Evolutionary conservation across 805 yeast species (phyloP), one percentile per base, ranked within the genome.

Genomic region (Saccharomycopsis babjevae): DNA sequence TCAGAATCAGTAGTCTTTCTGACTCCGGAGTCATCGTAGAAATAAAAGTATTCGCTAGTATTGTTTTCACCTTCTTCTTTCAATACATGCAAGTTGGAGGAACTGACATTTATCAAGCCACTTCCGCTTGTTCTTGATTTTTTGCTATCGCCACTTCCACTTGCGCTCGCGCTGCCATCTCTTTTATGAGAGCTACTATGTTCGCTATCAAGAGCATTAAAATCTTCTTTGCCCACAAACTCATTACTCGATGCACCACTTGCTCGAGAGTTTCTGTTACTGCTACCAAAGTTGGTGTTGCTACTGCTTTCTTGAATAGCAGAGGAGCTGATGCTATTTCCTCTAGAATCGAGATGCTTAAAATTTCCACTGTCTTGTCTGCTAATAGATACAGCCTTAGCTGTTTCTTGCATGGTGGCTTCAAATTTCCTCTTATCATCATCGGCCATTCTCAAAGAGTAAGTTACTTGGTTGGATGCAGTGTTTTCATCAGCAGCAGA

Each of bases 401-500:
- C 39, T 25, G 25, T 42, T 30, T 40, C 36, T 42, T 39, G 38
- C 42, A 40, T 56, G 5, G 22, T 36, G 11, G 54, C 16, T 18
- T 57, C 60, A 16, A 30, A 46, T 43, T 74, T 73, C 32, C 78
- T 68, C 43, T 71, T 71, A 36, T 74, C 74, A 63, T 85, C 88
- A 43, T 86, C 88, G 2, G 88, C 90, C 50, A 90, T 76, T 68
- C 90, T 80, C 43, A 91, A 89, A 4, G 89, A 86, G 68, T 90
- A 79, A 56, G 91, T 79, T 69, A 89, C 93, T 57, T 86, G 89
- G 0, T 97, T 89, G 38, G 92, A 84, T 39, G 92, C 92, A 0
- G 97, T 90, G 16, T 22, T 20, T 11, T 22, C n/a, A 25, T 46
- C n/a, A 32, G 90, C 91, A 61, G 87, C 68, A 0, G 97, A 88